Conservation (phyloP, 1,139 yeast genomes). For the Candida pseudoviswanathii region DNA sequence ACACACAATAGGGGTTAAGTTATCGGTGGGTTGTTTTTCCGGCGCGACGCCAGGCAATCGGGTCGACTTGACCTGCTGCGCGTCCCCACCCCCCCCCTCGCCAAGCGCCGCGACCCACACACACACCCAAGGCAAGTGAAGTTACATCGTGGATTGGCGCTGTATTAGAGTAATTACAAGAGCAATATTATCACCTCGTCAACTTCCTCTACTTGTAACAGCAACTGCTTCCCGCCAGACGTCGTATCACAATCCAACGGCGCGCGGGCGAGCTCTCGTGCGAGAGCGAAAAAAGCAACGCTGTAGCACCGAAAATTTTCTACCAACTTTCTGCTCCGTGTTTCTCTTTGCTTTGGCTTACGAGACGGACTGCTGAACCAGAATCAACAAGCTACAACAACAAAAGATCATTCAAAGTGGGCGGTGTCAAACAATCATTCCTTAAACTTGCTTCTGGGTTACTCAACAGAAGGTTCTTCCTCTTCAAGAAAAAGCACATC, state of each 20-base stretch:
- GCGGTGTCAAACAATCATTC: slow-evolving; percentile 12
- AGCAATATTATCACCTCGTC: too few species aligned
- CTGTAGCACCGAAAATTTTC: neutral
- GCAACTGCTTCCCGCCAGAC: neutral
- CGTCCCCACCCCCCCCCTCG: too few species aligned
- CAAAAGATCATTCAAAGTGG: slow-evolving; percentile 9
- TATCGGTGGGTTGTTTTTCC: neutral
- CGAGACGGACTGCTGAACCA: too few species aligned
- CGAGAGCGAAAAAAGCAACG: neutral
- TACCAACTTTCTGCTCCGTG: neutral
- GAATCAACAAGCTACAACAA: neutral
- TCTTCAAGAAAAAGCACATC: slow-evolving; percentile 9
- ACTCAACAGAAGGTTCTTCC: slow-evolving; percentile 19
- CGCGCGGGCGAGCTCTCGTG: neutral
- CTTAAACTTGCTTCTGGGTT: slow-evolving; percentile 24
- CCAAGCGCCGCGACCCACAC: too few species aligned
- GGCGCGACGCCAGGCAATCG: too few species aligned
- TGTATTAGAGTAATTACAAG: too few species aligned
- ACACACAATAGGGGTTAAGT: neutral
- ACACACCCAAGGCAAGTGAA: too few species aligned
- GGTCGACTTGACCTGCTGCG: too few species aligned
- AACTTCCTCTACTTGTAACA: too few species aligned
- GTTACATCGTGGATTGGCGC: too few species aligned
- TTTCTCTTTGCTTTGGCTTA: too few species aligned
- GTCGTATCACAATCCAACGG: neutral